A percentile compares a stretch with the other conserved stretches of the same genome.
Evolutionary conservation across 495 filamentous ascomycete genomes (phyloP).

Genomic region (Penicillium tannophilum): DNA sequence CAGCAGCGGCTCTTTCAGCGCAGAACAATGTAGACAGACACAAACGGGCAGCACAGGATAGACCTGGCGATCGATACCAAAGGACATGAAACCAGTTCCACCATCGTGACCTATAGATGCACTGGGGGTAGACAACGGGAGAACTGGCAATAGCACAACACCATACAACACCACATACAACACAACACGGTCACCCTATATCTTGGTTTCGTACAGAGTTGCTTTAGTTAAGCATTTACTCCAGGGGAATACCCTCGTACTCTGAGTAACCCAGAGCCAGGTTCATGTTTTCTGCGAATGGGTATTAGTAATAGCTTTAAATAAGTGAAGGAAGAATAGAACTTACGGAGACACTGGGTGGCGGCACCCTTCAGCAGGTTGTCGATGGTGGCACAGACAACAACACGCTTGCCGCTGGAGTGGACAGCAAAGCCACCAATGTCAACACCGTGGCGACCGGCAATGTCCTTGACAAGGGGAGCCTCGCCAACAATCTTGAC

Average conservation of each 20-base stretch:
- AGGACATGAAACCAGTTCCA: slow-evolving; percentile 3
- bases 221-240: slow-evolving; percentile 37
- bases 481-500: slow-evolving; percentile 90
- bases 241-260: slow-evolving; percentile 85
- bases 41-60: slow-evolving; percentile 10
- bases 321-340: not conserved
- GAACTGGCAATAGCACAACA: slow-evolving; percentile 16
- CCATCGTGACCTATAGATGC: slow-evolving; percentile 37
- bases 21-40: slow-evolving; percentile 17
- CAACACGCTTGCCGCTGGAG: slow-evolving; percentile 82
- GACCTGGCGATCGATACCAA: slow-evolving; percentile 18
- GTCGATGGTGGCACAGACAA: slow-evolving; percentile 96
- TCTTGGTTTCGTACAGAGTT: slow-evolving; percentile 24
- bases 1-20: slow-evolving; percentile 5
- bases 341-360: slow-evolving; percentile 91
- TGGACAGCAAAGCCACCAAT: slow-evolving; percentile 95
- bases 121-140: slow-evolving; percentile 37
- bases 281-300: slow-evolving; percentile 86
- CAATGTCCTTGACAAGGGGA: slow-evolving; percentile 85
- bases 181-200: slow-evolving; percentile 22
- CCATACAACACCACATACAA: slow-evolving; percentile 16
- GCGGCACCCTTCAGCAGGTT: slow-evolving; percentile 96
- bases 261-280: slow-evolving; percentile 89
- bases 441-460: slow-evolving; percentile 88
- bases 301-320: slow-evolving; percentile 9